Evolutionary conservation across 2,329 filamentous ascomycete genomes (phyloP).

Genomic region (Exutisphaerella laricina): DNA sequence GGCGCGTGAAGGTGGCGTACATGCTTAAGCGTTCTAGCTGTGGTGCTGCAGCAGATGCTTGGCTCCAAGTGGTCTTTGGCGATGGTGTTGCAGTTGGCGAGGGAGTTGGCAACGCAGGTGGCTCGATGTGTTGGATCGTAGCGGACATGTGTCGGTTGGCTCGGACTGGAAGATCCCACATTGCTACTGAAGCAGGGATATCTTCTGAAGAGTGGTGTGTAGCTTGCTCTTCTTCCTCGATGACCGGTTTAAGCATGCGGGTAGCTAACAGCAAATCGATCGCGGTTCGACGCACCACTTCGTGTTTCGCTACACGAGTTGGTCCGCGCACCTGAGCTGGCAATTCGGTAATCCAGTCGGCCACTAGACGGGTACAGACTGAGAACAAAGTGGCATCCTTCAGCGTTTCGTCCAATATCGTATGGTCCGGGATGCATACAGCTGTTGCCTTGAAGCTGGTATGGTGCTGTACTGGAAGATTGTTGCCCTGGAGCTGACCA

Average conservation of each 20-base stretch:
- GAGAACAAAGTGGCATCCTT: slow-evolving; percentile 1
- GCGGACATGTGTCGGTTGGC: background rate
- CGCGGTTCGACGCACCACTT: slow-evolving; percentile 28
- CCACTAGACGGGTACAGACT: slow-evolving; percentile 24
- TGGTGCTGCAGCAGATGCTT: slow-evolving; percentile 25
- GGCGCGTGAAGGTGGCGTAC: slow-evolving; percentile 34
- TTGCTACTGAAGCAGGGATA: slow-evolving; percentile 3
- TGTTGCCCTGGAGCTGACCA: no score
- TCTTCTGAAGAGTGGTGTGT: slow-evolving; percentile 6
- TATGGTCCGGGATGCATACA: background rate
- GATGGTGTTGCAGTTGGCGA: slow-evolving; percentile 31
- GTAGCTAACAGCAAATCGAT: slow-evolving; percentile 37
- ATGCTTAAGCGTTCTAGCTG: slow-evolving; percentile 33
- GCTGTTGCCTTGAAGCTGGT: background rate
- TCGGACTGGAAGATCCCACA: slow-evolving; percentile 17
- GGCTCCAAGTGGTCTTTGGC: slow-evolving; percentile 23
- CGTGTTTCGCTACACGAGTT: slow-evolving; percentile 30
- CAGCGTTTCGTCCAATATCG: background rate
- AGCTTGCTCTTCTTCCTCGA: slow-evolving; percentile 2
- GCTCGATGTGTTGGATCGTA: slow-evolving; percentile 4
- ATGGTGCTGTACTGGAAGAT: no score
- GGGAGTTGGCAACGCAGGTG: slow-evolving; percentile 25
- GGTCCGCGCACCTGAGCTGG: slow-evolving; percentile 22
- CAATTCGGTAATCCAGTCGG: slow-evolving; percentile 24
- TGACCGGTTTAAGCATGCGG: slow-evolving; percentile 10